These are phyloP conservation scores for Knufia fluminis DNA, from an alignment of 2,329 filamentous ascomycete genomes.

Conservation along the genomic window DNA sequence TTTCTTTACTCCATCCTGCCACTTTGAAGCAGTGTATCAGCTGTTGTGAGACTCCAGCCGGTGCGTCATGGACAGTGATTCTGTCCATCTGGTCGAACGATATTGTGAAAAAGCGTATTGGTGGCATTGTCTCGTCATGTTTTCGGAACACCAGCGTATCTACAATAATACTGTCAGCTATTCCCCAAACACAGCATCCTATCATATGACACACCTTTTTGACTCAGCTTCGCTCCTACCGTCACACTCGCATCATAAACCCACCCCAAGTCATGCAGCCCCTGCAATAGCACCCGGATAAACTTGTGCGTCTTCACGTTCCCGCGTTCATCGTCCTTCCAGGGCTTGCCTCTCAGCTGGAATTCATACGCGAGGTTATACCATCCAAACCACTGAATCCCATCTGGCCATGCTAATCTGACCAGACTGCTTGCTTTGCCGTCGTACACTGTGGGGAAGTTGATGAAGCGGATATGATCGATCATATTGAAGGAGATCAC, in stretches of 20 bases:
- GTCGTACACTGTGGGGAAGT: not conserved
- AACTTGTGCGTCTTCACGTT: not conserved
- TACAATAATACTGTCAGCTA: not conserved
- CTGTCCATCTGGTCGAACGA: not conserved
- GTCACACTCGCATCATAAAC: not conserved
- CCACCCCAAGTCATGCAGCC: slow-evolving; percentile 3
- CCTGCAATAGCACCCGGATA: not conserved
- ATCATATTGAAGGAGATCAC: not conserved
- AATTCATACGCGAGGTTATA: not conserved
- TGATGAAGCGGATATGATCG: slow-evolving; percentile 1
- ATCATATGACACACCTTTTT: too few relatives aligned
- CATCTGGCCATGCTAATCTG: not conserved
- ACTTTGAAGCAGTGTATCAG: not conserved
- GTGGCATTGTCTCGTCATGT: not conserved
- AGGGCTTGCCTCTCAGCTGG: not conserved
- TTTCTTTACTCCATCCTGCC: not conserved
- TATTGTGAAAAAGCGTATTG: not conserved
- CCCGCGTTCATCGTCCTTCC: not conserved
- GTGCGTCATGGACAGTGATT: not conserved
- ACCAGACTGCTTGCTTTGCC: not conserved
- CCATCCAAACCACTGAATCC: not conserved
- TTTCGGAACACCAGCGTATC: not conserved
- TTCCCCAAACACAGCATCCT: too few relatives aligned
- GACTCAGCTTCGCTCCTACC: not conserved
- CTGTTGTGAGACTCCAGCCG: not conserved